Conservation (phyloP, 108 stramenopile species). For the Nitzschia inconspicua region DNA sequence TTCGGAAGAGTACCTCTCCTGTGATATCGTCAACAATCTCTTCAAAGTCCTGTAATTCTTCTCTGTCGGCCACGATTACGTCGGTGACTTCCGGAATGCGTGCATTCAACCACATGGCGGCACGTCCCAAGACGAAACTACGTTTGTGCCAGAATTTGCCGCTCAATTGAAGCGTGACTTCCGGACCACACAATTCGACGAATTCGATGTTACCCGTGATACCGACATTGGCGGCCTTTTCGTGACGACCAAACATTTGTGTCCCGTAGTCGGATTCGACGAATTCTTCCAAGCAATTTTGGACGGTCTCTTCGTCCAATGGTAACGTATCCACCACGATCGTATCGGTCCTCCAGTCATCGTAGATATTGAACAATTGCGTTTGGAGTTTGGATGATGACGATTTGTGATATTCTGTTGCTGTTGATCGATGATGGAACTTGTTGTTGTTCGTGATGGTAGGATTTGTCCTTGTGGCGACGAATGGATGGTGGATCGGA, state of each 20-base stretch:
- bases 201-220: conserved; percentile 70
- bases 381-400: no score
- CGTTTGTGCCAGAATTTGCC: conserved; percentile 75
- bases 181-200: conserved; percentile 62
- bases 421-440: no score
- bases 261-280: conserved; percentile 66
- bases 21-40: conserved; percentile 64
- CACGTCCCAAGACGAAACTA: conserved; percentile 67
- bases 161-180: conserved; percentile 40
- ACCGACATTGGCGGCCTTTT: conserved; percentile 35
- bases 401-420: no score
- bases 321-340: conserved; percentile 31
- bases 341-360: conserved; percentile 67
- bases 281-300: conserved; percentile 55
- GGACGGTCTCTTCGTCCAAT: conserved; percentile 61
- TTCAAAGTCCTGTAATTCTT: conserved; percentile 68
- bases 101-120: conserved; percentile 79
- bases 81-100: conserved; percentile 69
- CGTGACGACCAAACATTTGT: conserved; percentile 78
- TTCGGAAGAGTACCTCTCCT: conserved; percentile 55
- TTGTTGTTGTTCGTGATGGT: no score
- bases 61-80: conserved; percentile 41
- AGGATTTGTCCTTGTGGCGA: no score
- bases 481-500: no score
- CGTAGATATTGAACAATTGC: conserved; percentile 70